A percentile compares a stretch with the other conserved stretches of the same genome.
Conservation (phyloP, 148 eudicot genomes). For the Camellia lanceoleosa region DNA sequence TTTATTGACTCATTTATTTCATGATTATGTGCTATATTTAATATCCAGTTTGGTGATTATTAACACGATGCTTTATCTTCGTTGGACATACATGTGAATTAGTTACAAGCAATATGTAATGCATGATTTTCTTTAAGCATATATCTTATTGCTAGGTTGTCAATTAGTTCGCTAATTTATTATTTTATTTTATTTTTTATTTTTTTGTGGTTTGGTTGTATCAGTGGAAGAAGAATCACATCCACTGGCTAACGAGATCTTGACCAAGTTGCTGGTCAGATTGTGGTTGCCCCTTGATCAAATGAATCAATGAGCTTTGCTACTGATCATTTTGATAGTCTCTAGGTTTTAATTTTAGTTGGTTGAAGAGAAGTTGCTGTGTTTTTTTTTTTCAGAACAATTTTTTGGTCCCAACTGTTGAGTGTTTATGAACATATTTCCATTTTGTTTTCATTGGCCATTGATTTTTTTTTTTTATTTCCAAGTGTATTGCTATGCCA, state of each 20-base stretch:
- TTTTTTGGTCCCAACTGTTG: not conserved
- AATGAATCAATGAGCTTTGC: not conserved
- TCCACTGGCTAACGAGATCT: slow-evolving; percentile 52
- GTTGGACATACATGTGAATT: too few species aligned
- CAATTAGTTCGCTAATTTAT: not conserved
- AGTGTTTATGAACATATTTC: not conserved
- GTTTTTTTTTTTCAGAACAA: not conserved
- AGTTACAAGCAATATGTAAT: not conserved
- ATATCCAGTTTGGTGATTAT: too few species aligned
- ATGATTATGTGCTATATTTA: too few species aligned
- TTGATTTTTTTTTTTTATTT: not conserved
- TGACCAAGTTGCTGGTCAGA: slow-evolving; percentile 58
- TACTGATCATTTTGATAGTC: not conserved
- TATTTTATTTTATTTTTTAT: not conserved
- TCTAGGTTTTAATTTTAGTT: not conserved
- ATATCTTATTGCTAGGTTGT: not conserved
- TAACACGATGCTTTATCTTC: too few species aligned
- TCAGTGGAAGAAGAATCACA: slow-evolving; percentile 50
- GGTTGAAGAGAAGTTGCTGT: not conserved
- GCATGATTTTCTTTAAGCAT: not conserved
- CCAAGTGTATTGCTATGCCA: not conserved
- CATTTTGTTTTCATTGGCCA: not conserved
- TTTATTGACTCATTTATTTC: too few species aligned
- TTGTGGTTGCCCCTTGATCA: slow-evolving; percentile 26
- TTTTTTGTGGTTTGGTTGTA: not conserved